A percentile compares a stretch with the other conserved stretches of the same genome.
Conservation (phyloP, 2,329 filamentous ascomycete genomes). For the Chaetomium sp. region DNA sequence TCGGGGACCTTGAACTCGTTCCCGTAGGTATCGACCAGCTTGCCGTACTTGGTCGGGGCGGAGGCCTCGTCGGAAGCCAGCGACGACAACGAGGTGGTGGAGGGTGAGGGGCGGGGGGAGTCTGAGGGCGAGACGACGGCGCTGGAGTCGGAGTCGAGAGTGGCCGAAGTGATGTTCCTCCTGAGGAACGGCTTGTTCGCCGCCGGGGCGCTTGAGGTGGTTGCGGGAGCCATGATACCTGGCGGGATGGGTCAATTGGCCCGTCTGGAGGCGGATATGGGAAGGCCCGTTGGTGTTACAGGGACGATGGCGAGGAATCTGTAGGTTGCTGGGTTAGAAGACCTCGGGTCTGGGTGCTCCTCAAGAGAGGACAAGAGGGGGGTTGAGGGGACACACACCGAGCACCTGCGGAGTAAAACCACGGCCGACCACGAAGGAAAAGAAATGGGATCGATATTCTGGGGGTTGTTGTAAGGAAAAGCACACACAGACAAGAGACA, state of each 20-base stretch:
- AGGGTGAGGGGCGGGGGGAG: conserved; percentile 59
- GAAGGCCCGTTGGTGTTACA: background rate
- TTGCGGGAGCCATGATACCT: conserved; percentile 40
- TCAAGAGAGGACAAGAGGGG: background rate
- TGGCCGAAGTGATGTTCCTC: conserved; percentile 40
- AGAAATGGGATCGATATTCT: conserved; percentile 5
- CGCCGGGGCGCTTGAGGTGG: conserved; percentile 35
- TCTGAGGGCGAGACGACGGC: conserved; percentile 52
- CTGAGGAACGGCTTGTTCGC: conserved; percentile 41
- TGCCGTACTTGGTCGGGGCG: conserved; percentile 44
- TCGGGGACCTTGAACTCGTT: conserved; percentile 91
- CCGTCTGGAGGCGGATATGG: background rate
- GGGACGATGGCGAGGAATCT: conserved; percentile 6
- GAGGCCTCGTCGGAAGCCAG: conserved; percentile 57
- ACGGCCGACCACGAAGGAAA: conserved; percentile 7
- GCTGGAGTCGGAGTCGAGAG: conserved; percentile 44
- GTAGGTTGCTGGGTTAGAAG: background rate
- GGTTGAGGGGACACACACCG: background rate
- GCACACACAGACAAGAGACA: background rate
- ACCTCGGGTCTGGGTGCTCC: background rate
- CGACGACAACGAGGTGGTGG: conserved; percentile 88
- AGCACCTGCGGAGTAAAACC: conserved; percentile 11
- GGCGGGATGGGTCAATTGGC: conserved; percentile 9
- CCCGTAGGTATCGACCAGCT: conserved; percentile 85
- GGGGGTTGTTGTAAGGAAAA: conserved; percentile 8